Base-by-base conservation (phyloP, 805 yeast species). In the Schizosaccharomyces osmophilus region DNA sequence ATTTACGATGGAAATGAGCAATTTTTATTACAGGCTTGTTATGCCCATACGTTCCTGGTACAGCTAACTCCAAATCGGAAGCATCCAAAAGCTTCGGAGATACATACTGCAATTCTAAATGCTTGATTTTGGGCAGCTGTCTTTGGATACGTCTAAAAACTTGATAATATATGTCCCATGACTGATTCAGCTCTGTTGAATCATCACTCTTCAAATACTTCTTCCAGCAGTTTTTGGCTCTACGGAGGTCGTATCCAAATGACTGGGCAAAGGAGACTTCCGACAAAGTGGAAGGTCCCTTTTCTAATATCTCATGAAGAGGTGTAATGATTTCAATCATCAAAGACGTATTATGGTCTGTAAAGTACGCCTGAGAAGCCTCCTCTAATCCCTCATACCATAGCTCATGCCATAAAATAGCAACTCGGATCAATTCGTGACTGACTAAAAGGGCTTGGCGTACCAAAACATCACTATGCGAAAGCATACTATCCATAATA, bases 351-450 rank as follows among this genome's bases (percentile, higher is more conserved):
- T 93, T 87, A 66, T 87, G 93, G 64, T 93, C 98, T 43, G 94
- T 95, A 71, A 88, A 89, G 74, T 84, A 93, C 61, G 85, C 78
- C 63, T 96, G 77, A 3, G 96, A 88, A 0, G 98, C 97, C 73
- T 93, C 96, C 69, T 93, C 99, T 41, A 93, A 75, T 2, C 95
- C 97, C 72, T 89, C 97, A 67, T 88, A 89, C 98, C 99, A 93
- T 69, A 85, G 83, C 68, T 93, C 99, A 68, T 88, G 95, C 97
- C 97, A 89, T 64, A 93, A 73, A 3, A 90, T 96, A 0, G 97
- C 96, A 19, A 89, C 95, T 65, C 97, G 77, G 64, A 93, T 89
- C 62, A 93, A 78, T 68, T 93, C 97, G 65, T 82, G 82, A 73
- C 95, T 85, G 19, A 93, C 97, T 62, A 89, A 71, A 66, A 88